These are phyloP conservation scores for Mycosphaerelloides madeirae DNA, from an alignment of 2,329 filamentous ascomycete species.

Conservation along the genomic window DNA sequence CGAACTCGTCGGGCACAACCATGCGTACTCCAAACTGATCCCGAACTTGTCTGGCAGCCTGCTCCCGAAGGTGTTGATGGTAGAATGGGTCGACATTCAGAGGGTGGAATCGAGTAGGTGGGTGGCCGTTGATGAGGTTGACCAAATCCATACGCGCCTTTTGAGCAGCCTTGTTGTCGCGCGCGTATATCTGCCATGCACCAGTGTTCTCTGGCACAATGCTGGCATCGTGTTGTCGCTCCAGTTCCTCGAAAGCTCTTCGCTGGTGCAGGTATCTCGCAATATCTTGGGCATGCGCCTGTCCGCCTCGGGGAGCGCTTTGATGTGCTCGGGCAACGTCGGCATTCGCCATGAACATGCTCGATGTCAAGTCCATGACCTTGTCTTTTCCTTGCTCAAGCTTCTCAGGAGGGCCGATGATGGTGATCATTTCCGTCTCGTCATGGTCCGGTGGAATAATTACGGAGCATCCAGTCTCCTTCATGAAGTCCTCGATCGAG, in stretches of 20 bases:
- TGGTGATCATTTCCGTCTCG: constrained; percentile 76
- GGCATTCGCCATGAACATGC: constrained; percentile 77
- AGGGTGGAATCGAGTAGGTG: constrained; percentile 64
- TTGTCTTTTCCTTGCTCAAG: constrained; percentile 73
- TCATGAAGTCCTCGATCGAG: constrained; percentile 78
- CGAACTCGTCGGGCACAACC: constrained; percentile 61
- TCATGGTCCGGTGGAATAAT: constrained; percentile 71
- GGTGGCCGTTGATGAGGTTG: constrained; percentile 67
- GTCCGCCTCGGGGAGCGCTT: constrained; percentile 65
- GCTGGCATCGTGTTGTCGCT: constrained; percentile 74
- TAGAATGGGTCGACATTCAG: constrained; percentile 73
- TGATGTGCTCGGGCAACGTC: constrained; percentile 77
- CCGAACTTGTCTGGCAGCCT: constrained; percentile 60
- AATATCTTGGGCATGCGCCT: constrained; percentile 76
- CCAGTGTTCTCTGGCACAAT: constrained; percentile 72
- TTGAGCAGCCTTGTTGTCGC: constrained; percentile 76
- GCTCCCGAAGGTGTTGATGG: constrained; percentile 64
- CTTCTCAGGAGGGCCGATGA: constrained; percentile 68
- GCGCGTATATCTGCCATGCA: constrained; percentile 83
- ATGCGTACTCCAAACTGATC: constrained; percentile 68
- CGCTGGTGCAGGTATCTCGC: constrained; percentile 83
- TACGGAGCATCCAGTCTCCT: constrained; percentile 84
- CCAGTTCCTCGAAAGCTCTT: constrained; percentile 74
- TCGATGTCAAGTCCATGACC: constrained; percentile 81
- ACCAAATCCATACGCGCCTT: constrained; percentile 71